phyloP scores from a whole-genome alignment of 2,329 filamentous ascomycete genomes.

The Cercospora sp. region DNA sequence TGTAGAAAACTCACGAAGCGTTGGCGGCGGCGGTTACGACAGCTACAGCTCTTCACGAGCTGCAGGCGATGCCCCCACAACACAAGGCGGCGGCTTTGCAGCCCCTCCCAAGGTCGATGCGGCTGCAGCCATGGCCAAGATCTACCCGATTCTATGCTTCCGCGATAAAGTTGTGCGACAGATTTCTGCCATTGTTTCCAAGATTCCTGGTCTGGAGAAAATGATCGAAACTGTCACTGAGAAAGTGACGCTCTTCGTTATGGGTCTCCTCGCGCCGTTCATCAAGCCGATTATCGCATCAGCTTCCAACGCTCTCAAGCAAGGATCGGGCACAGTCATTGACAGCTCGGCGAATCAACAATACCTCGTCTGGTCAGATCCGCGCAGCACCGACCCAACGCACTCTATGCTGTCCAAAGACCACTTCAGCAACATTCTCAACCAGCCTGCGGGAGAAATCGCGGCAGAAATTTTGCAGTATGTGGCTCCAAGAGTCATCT shows the following conservation, averaged over 20 bases:
- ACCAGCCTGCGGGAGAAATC: slow-evolving; percentile 51
- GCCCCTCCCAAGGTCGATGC: slow-evolving; percentile 28
- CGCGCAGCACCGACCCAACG: slow-evolving; percentile 50
- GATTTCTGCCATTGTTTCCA: slow-evolving; percentile 81
- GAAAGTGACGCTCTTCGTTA: slow-evolving; percentile 85
- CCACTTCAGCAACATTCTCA: slow-evolving; percentile 54
- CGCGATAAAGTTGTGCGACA: slow-evolving; percentile 88
- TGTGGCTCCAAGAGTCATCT: slow-evolving; percentile 80
- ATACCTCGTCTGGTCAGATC: slow-evolving; percentile 53
- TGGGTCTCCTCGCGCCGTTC: slow-evolving; percentile 88
- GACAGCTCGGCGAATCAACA: slow-evolving; percentile 53
- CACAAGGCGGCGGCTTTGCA: slow-evolving; percentile 42
- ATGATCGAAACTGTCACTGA: slow-evolving; percentile 94
- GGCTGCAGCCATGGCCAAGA: slow-evolving; percentile 55
- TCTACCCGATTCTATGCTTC: slow-evolving; percentile 93
- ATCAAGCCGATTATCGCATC: slow-evolving; percentile 87
- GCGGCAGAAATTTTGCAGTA: slow-evolving; percentile 71
- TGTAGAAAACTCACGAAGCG: slow-evolving; percentile 19
- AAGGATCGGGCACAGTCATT: slow-evolving; percentile 73
- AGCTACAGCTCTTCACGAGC: slow-evolving; percentile 26
- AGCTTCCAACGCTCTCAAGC: slow-evolving; percentile 80
- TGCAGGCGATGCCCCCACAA: slow-evolving; percentile 21
- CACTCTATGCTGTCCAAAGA: slow-evolving; percentile 56
- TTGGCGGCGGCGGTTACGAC: slow-evolving; percentile 25
- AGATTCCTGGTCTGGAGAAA: slow-evolving; percentile 84